phyloP scores from a whole-genome alignment of 495 filamentous ascomycete genomes.

The Penicillium mononematosum region DNA sequence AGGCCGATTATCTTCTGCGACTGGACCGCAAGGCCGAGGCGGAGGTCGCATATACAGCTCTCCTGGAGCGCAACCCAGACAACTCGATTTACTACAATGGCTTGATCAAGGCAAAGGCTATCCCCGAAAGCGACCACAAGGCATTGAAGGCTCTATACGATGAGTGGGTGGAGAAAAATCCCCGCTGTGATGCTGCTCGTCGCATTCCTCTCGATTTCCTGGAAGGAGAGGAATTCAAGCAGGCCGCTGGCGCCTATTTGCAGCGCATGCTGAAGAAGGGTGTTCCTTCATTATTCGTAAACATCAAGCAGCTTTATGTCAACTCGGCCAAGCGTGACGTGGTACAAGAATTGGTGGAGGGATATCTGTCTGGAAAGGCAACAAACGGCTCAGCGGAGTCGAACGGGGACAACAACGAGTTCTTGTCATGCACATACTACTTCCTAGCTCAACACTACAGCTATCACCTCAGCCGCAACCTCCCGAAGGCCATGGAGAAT shows the following conservation, averaged over 20 bases:
- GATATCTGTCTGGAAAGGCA: slow-evolving; percentile 58
- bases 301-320: slow-evolving; percentile 87
- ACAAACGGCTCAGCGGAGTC: slow-evolving; percentile 47
- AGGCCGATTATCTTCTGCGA: slow-evolving; percentile 78
- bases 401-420: slow-evolving; percentile 56
- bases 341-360: slow-evolving; percentile 73
- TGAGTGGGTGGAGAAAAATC: slow-evolving; percentile 74
- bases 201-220: slow-evolving; percentile 89
- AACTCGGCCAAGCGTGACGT: slow-evolving; percentile 71
- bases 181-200: slow-evolving; percentile 78
- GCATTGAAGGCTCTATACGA: slow-evolving; percentile 72
- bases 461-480: slow-evolving; percentile 81
- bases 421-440: slow-evolving; percentile 75
- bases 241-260: slow-evolving; percentile 78
- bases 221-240: slow-evolving; percentile 76
- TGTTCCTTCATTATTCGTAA: slow-evolving; percentile 94
- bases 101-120: slow-evolving; percentile 64
- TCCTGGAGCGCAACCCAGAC: slow-evolving; percentile 86
- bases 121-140: slow-evolving; percentile 59
- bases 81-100: slow-evolving; percentile 82
- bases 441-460: slow-evolving; percentile 98
- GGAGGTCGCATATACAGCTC: slow-evolving; percentile 69
- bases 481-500: slow-evolving; percentile 74
- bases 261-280: slow-evolving; percentile 88
- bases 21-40: slow-evolving; percentile 80